phyloP scores from a whole-genome alignment of 352 stramenopile genomes.

The Phytophthora kernoviae region DNA sequence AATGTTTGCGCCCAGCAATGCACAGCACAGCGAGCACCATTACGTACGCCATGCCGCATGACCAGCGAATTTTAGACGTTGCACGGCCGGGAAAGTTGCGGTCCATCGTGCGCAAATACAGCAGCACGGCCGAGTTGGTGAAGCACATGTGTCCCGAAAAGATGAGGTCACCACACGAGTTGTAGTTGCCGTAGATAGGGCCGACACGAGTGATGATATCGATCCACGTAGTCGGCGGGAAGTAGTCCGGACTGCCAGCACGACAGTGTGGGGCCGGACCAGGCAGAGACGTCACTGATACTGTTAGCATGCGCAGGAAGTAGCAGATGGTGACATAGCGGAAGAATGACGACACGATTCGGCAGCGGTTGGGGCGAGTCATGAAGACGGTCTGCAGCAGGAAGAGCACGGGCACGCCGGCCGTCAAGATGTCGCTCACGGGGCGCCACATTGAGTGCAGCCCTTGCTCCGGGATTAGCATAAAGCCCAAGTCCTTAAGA shows the following conservation, averaged over 20 bases:
- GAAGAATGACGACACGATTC: slow-evolving; percentile 67
- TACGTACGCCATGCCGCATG: slow-evolving; percentile 58
- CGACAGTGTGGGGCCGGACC: slow-evolving; percentile 74
- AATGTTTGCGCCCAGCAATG: slow-evolving; percentile 74
- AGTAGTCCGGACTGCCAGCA: slow-evolving; percentile 52
- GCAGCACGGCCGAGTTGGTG: slow-evolving; percentile 66
- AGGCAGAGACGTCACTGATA: slow-evolving; percentile 71
- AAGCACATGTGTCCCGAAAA: slow-evolving; percentile 83
- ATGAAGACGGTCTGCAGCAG: slow-evolving; percentile 58
- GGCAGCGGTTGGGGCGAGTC: slow-evolving; percentile 51
- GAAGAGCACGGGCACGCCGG: slow-evolving; percentile 61
- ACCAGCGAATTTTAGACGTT: slow-evolving; percentile 58
- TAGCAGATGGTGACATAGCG: slow-evolving; percentile 74
- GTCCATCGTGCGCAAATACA: slow-evolving; percentile 69
- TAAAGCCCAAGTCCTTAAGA: slow-evolving; percentile 76
- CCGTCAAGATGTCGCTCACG: slow-evolving; percentile 72
- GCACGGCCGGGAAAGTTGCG: slow-evolving; percentile 45
- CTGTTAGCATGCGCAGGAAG: slow-evolving; percentile 68
- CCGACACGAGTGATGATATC: slow-evolving; percentile 77
- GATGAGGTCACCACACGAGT: slow-evolving; percentile 78
- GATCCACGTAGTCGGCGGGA: slow-evolving; percentile 67
- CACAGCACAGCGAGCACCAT: slow-evolving; percentile 54
- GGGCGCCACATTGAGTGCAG: slow-evolving; percentile 62
- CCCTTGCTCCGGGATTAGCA: slow-evolving; percentile 71
- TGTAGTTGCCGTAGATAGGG: slow-evolving; percentile 77